phyloP scores from a whole-genome alignment of 1,284 basidiomycete species.

The Sanghuangporus weigelae region DNA sequence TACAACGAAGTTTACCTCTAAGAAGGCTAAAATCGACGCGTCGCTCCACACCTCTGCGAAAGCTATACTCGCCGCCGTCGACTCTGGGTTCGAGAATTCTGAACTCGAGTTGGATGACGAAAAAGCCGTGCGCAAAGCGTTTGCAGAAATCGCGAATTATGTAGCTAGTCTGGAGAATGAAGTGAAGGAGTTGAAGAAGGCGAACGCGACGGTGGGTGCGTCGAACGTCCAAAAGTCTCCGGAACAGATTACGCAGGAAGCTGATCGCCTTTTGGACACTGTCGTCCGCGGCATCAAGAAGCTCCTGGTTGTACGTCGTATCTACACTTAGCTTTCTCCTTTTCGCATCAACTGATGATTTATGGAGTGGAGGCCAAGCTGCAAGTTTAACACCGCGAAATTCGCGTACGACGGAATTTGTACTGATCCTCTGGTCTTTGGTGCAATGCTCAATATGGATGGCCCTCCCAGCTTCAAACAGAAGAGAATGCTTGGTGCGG shows the following conservation, averaged over 20 bases:
- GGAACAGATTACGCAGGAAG: constrained; percentile 38
- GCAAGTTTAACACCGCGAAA: constrained; percentile 43
- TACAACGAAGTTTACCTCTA: constrained; percentile 21
- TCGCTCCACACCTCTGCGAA: constrained; percentile 29
- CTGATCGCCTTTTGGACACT: constrained; percentile 41
- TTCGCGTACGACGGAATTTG: constrained; percentile 54
- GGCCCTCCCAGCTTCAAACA: constrained; percentile 47
- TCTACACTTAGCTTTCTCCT: constrained; percentile 3
- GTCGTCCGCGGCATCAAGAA: constrained; percentile 49
- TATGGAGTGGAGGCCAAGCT: constrained; percentile 46
- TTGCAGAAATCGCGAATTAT: constrained; percentile 40
- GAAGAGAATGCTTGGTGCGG: constrained; percentile 42
- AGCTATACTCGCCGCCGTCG: constrained; percentile 32
- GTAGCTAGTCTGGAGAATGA: constrained; percentile 38
- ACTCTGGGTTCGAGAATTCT: constrained; percentile 30
- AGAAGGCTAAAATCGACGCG: constrained; percentile 27
- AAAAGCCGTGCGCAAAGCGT: constrained; percentile 27
- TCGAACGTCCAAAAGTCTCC: constrained; percentile 31
- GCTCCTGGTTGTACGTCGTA: constrained; percentile 41
- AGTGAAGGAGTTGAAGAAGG: constrained; percentile 8
- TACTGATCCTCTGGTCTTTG: constrained; percentile 47
- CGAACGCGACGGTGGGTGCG: background rate
- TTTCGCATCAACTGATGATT: constrained; percentile 7
- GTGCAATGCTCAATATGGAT: constrained; percentile 37
- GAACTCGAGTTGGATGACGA: constrained; percentile 26